phyloP scores from a whole-genome alignment of 2,329 filamentous ascomycete genomes.

The Torrubiella hemipterigena region DNA sequence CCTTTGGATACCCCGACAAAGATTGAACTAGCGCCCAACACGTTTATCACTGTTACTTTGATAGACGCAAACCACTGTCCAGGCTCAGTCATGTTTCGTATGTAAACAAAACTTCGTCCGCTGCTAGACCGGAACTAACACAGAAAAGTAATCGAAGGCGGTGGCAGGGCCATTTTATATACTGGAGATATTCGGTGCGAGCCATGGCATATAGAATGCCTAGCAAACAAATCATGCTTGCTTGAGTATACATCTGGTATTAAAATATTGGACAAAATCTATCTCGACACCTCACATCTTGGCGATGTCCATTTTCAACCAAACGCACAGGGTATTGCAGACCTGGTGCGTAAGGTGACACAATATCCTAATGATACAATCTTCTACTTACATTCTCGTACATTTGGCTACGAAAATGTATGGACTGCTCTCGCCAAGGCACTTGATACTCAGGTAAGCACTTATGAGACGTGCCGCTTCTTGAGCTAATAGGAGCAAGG shows the following conservation, averaged over 20 bases:
- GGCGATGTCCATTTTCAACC: constrained; percentile 35
- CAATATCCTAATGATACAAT: constrained; percentile 60
- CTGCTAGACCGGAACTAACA: constrained; percentile 2
- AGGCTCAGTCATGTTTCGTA: constrained; percentile 80
- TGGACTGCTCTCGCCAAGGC: constrained; percentile 71
- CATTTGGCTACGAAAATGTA: constrained; percentile 81
- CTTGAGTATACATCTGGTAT: constrained; percentile 60
- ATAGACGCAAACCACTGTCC: constrained; percentile 89
- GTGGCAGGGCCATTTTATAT: constrained; percentile 64
- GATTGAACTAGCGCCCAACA: constrained; percentile 60
- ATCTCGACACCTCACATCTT: constrained; percentile 75
- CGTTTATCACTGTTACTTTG: constrained; percentile 66
- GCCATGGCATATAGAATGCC: constrained; percentile 68
- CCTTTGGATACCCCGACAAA: constrained; percentile 69
- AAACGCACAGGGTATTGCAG: constrained; percentile 63
- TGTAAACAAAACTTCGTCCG: constrained; percentile 10
- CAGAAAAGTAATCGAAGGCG: constrained; percentile 57
- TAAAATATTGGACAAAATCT: constrained; percentile 65
- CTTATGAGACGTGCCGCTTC: not conserved
- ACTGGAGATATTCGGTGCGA: constrained; percentile 84
- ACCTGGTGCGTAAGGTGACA: constrained; percentile 58
- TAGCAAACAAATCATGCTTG: constrained; percentile 60
- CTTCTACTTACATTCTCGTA: constrained; percentile 84
- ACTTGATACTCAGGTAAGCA: constrained; percentile 47
- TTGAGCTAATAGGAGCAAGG: constrained; percentile 23